Percentiles rank a stretch among this genome's conserved stretches.
These are phyloP conservation scores for Annulohypoxylon nitens DNA, from an alignment of 495 filamentous ascomycete species.

Conservation along the genomic window DNA sequence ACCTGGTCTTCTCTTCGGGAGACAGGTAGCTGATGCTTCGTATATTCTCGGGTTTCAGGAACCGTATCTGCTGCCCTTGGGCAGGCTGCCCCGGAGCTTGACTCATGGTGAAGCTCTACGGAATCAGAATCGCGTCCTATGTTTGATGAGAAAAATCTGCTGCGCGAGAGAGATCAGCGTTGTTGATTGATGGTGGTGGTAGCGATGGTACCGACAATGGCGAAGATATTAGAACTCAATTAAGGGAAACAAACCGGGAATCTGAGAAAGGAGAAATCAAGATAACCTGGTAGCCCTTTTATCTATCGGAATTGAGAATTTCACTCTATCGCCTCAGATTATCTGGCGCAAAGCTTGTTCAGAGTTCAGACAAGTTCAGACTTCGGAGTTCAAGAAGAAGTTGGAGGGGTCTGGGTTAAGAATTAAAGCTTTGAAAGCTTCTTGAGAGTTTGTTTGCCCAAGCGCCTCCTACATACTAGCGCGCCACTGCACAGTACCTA, in stretches of 20 bases:
- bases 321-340: background rate
- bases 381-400: background rate
- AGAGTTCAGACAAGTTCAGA: too few relatives aligned
- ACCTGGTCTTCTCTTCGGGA: constrained; percentile 74
- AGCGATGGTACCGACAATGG: background rate
- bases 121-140: background rate
- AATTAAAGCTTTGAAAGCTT: constrained; percentile 9
- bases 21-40: constrained; percentile 57
- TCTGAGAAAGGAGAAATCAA: background rate
- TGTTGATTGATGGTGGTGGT: background rate
- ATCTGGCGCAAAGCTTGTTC: background rate
- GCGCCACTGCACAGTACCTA: too few relatives aligned
- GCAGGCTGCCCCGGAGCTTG: constrained; percentile 51
- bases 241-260: background rate
- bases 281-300: background rate
- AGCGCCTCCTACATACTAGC: too few relatives aligned
- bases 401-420: background rate
- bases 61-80: constrained; percentile 46
- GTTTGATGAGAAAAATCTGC: background rate
- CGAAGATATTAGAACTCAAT: background rate
- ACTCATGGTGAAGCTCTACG: constrained; percentile 50
- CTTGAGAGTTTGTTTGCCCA: background rate
- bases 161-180: background rate
- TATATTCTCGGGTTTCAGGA: constrained; percentile 62
- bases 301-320: background rate